A percentile compares a stretch with the other conserved stretches of the same genome.
Conservation (phyloP, 805 yeast genomes). For the Saccharomycopsis selenospora region DNA sequence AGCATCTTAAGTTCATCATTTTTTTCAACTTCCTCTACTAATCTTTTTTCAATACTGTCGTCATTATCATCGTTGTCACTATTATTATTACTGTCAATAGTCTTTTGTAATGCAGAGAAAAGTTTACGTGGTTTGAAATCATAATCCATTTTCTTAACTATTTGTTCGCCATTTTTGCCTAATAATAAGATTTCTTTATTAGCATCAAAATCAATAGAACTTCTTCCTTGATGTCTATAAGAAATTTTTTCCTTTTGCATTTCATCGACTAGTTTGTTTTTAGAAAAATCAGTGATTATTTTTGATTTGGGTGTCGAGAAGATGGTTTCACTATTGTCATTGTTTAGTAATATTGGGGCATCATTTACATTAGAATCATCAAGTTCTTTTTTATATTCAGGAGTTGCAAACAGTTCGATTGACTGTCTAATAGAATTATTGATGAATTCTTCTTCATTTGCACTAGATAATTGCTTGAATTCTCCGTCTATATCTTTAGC, state of each 20-base stretch:
- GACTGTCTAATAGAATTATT: no score
- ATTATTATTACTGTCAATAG: neutral
- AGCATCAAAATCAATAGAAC: neutral
- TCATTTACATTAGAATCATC: neutral
- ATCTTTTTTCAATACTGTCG: neutral
- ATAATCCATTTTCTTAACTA: neutral
- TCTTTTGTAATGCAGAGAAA: neutral
- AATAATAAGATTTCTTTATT: neutral
- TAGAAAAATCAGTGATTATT: neutral
- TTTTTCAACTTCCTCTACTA: neutral
- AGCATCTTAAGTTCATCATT: neutral
- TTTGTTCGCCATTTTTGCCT: neutral
- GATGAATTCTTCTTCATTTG: neutral
- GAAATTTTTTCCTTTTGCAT: neutral
- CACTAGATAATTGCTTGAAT: neutral
- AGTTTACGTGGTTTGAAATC: slow-evolving; percentile 1
- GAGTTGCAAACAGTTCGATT: neutral
- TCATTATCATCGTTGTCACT: neutral
- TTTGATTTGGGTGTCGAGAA: neutral
- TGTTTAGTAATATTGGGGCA: neutral
- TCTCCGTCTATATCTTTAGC: neutral
- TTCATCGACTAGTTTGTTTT: neutral
- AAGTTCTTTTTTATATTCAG: neutral
- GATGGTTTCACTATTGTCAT: neutral
- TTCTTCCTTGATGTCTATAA: neutral